phyloP scores from a whole-genome alignment of 208 protist genomes.

The Acanthamoeba sp. region DNA sequence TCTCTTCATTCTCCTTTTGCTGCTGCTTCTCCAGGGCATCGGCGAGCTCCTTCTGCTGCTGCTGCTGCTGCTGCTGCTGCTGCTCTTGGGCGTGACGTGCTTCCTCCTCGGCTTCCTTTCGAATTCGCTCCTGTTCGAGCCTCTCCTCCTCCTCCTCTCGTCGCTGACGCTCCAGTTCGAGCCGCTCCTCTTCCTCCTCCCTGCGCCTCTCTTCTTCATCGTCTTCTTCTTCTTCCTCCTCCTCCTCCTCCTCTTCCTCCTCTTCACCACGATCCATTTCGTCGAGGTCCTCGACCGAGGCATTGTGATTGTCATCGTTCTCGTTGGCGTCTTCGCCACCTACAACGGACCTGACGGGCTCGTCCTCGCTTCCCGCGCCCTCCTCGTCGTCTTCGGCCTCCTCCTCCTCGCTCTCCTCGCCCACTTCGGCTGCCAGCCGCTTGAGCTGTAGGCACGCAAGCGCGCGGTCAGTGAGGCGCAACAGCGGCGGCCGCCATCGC shows the following conservation, averaged over 20 bases:
- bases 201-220: background rate
- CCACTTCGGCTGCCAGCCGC: constrained; percentile 25
- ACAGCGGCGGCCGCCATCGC: too few relatives aligned
- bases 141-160: constrained; percentile 55
- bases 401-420: constrained; percentile 40
- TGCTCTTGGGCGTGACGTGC: background rate
- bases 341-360: background rate
- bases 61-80: background rate
- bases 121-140: constrained; percentile 14
- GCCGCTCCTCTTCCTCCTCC: constrained; percentile 60
- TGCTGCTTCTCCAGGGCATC: background rate
- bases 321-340: background rate
- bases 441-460: constrained; percentile 8
- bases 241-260: background rate
- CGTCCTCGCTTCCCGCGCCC: background rate
- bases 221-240: constrained; percentile 15
- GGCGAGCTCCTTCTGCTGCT: background rate
- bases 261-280: background rate
- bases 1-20: background rate
- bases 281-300: background rate
- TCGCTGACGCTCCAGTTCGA: constrained; percentile 8
- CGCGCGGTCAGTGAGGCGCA: background rate
- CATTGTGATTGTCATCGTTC: background rate
- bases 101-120: background rate
- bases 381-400: background rate